A percentile compares a stretch with the other conserved stretches of the same genome.
These are phyloP conservation scores for Ramichloridium luteum DNA, from an alignment of 2,329 filamentous ascomycete genomes.

Conservation along the genomic window DNA sequence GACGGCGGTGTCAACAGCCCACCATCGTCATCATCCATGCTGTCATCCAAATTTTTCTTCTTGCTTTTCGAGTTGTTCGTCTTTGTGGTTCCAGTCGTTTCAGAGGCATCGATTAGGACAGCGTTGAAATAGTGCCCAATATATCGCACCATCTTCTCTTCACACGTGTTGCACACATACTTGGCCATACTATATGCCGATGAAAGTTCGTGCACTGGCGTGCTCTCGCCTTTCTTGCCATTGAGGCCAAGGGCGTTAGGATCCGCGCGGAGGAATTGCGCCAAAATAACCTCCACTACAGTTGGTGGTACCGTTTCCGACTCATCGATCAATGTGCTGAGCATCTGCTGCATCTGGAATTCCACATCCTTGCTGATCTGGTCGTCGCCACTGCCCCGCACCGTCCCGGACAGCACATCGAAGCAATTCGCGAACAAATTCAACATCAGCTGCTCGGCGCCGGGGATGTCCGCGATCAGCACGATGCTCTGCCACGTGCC, in stretches of 20 bases:
- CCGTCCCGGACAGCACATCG: conserved; percentile 72
- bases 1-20: conserved; percentile 41
- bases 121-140: conserved; percentile 96
- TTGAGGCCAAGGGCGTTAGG: conserved; percentile 39
- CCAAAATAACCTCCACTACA: conserved; percentile 85
- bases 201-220: conserved; percentile 51
- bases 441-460: conserved; percentile 64
- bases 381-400: conserved; percentile 63
- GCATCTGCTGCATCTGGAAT: conserved; percentile 76
- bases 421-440: conserved; percentile 82
- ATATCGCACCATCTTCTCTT: conserved; percentile 89
- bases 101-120: conserved; percentile 75
- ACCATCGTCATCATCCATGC: conserved; percentile 30
- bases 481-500: conserved; percentile 91
- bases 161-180: conserved; percentile 75
- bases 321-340: conserved; percentile 81
- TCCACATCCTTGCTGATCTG: conserved; percentile 87
- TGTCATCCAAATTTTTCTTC: conserved; percentile 28
- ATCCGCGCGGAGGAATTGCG: conserved; percentile 84
- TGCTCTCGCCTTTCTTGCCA: conserved; percentile 33
- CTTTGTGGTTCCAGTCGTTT: conserved; percentile 16
- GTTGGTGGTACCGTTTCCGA: conserved; percentile 61
- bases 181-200: conserved; percentile 95
- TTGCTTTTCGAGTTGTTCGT: conserved; percentile 39
- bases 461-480: conserved; percentile 75